Conservation (phyloP, 2,329 filamentous ascomycete species). For the Colletotrichum sidae region DNA sequence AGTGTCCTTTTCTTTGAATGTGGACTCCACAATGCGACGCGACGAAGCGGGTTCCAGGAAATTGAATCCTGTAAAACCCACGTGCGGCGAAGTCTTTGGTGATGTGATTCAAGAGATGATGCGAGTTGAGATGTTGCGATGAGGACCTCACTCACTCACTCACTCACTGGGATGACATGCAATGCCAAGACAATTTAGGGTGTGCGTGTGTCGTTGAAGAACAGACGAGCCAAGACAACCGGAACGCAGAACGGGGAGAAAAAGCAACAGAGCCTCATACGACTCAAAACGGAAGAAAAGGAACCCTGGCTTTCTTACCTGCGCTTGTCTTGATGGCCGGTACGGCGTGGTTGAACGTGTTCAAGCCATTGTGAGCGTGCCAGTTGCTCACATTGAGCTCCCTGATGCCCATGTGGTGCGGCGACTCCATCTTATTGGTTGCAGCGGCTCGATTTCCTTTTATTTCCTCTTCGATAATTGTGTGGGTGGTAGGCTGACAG, state of each 20-base stretch:
- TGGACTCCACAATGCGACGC: conserved; percentile 28
- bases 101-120: not conserved
- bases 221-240: conserved; percentile 1
- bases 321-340: conserved; percentile 70
- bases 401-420: conserved; percentile 54
- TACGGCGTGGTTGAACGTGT: conserved; percentile 65
- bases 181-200: not conserved
- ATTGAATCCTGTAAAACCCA: not conserved
- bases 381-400: conserved; percentile 64
- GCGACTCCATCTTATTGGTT: conserved; percentile 49
- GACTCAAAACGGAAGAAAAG: conserved; percentile 22
- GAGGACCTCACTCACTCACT: not conserved
- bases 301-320: conserved; percentile 58
- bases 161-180: too few relatives aligned
- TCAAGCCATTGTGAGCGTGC: conserved; percentile 58
- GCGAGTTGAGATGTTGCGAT: not conserved
- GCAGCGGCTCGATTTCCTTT: not conserved
- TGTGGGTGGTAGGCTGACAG: conserved; percentile 30
- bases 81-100: too few relatives aligned
- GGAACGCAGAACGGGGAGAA: not conserved
- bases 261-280: conserved; percentile 17
- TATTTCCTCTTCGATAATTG: not conserved
- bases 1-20: conserved; percentile 13
- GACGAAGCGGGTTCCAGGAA: not conserved
- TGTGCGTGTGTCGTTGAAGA: conserved; percentile 6